Conservation (phyloP, 1,284 basidiomycete species). For the Ganoderma meredithae region DNA sequence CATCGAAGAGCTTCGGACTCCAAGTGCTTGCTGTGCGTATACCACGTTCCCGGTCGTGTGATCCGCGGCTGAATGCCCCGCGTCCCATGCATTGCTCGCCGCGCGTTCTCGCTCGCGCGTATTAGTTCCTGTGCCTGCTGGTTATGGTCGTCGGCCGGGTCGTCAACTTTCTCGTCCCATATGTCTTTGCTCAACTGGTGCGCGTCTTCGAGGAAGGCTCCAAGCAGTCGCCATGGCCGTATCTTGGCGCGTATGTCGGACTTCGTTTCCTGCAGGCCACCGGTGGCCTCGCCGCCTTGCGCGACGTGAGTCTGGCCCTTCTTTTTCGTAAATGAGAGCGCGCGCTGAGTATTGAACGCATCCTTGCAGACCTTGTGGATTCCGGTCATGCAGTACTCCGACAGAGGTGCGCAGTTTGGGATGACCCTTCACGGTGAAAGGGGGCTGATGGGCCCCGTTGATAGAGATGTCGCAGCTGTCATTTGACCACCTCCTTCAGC, state of each 20-base stretch:
- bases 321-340: background rate
- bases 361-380: conserved; percentile 69
- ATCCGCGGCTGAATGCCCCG: conserved; percentile 8
- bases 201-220: conserved; percentile 58
- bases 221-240: conserved; percentile 63
- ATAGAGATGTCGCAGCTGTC: conserved; percentile 81
- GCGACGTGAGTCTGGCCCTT: conserved; percentile 56
- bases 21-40: conserved; percentile 74
- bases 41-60: conserved; percentile 19
- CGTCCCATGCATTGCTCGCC: conserved; percentile 13
- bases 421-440: background rate
- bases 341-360: conserved; percentile 2
- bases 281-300: conserved; percentile 74
- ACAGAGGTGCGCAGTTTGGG: conserved; percentile 52
- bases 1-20: conserved; percentile 66
- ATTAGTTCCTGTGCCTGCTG: conserved; percentile 67
- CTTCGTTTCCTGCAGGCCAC: conserved; percentile 73
- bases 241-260: conserved; percentile 67
- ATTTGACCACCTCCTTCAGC: conserved; percentile 81
- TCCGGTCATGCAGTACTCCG: conserved; percentile 89
- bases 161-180: conserved; percentile 78
- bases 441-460: background rate
- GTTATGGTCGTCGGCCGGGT: conserved; percentile 79
- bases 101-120: background rate
- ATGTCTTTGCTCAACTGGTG: conserved; percentile 76